phyloP scores from a whole-genome alignment of 306 rosid genomes.

The Cicer cuneatum region DNA sequence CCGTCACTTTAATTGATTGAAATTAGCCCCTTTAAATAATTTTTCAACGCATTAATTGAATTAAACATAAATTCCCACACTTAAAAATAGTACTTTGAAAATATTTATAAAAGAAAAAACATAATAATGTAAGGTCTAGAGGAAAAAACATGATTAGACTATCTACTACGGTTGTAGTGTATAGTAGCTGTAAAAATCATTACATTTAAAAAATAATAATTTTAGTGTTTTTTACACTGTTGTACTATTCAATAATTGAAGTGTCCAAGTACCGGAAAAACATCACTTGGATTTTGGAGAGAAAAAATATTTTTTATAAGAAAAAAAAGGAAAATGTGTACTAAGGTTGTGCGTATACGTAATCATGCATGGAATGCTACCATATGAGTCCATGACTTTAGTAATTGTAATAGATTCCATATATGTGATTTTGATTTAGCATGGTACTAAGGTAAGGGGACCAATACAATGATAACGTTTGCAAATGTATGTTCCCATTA shows the following conservation, averaged over 20 bases:
- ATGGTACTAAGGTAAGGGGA: conserved; percentile 60
- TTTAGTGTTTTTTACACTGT: too few species aligned
- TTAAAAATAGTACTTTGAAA: background rate
- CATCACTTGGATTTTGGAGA: conserved; percentile 4
- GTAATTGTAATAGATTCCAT: conserved; percentile 50
- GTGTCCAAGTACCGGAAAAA: background rate
- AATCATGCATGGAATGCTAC: conserved; percentile 82
- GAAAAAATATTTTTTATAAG: conserved; percentile 1
- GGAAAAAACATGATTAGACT: too few species aligned
- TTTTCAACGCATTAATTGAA: conserved; percentile 21
- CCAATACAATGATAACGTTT: conserved; percentile 64
- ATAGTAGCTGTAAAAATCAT: too few species aligned
- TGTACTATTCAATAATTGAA: too few species aligned
- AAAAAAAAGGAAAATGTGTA: conserved; percentile 43
- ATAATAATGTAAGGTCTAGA: background rate
- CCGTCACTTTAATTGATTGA: background rate
- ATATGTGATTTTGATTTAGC: conserved; percentile 50
- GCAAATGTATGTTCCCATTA: conserved; percentile 68
- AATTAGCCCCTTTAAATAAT: conserved; percentile 4
- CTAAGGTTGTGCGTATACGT: conserved; percentile 58
- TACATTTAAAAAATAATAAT: too few species aligned
- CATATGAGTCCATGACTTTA: conserved; percentile 37
- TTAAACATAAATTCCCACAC: background rate
- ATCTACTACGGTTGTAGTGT: too few species aligned
- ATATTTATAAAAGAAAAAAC: background rate